These are phyloP conservation scores for Fusarium mexicanum DNA, from an alignment of 2,329 filamentous ascomycete genomes.

Conservation along the genomic window DNA sequence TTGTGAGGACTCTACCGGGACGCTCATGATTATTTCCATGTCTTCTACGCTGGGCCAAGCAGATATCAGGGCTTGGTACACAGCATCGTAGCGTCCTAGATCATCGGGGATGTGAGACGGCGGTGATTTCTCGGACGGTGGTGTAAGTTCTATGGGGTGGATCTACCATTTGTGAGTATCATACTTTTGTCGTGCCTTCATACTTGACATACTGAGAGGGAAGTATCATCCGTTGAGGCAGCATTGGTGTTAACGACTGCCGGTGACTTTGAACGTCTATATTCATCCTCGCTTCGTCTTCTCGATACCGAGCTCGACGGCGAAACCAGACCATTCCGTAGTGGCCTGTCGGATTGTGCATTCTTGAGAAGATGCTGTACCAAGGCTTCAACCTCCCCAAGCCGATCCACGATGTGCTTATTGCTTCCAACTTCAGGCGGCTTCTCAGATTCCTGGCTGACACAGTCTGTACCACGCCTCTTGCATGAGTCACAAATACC, in stretches of 20 bases:
- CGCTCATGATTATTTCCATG: conserved; percentile 48
- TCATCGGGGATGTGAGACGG: not conserved
- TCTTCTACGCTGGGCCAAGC: conserved; percentile 53
- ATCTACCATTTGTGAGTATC: not conserved
- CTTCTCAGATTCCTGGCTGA: conserved; percentile 59
- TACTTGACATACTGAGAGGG: not conserved
- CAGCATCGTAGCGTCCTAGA: conserved; percentile 21
- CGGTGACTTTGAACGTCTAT: not conserved
- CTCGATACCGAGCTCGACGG: not conserved
- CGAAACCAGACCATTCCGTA: not conserved
- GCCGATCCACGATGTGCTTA: conserved; percentile 42
- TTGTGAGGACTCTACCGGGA: conserved; percentile 45
- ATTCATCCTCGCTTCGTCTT: not conserved
- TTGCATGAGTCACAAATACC: conserved; percentile 57
- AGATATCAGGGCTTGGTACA: conserved; percentile 47
- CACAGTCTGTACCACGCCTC: conserved; percentile 54
- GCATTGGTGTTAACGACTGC: not conserved
- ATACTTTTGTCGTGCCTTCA: rapidly evolving
- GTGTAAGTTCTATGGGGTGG: not conserved
- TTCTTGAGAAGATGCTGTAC: conserved; percentile 44
- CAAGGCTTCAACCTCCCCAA: conserved; percentile 50
- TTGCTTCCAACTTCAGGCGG: conserved; percentile 19
- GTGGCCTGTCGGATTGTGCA: not conserved
- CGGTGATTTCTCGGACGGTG: not conserved
- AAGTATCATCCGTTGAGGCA: too few species aligned